phyloP scores from a whole-genome alignment of 2,329 filamentous ascomycete genomes.

The Xylaria sp. region DNA sequence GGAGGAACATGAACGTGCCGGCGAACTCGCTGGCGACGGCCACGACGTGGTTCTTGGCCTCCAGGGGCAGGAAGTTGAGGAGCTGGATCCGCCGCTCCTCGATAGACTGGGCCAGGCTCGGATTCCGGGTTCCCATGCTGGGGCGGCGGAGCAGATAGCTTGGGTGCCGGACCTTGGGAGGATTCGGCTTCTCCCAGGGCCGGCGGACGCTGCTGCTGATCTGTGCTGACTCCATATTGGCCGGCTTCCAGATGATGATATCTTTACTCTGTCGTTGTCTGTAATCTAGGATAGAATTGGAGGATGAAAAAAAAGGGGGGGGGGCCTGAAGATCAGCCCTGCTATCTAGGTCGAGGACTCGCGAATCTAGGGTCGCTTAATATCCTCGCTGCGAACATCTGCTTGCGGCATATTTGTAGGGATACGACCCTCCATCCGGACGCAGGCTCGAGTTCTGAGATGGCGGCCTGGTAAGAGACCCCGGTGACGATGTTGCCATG shows the following conservation, averaged over 20 bases:
- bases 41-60: slow-evolving; percentile 32
- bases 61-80: slow-evolving; percentile 20
- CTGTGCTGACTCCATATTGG: slow-evolving; percentile 11
- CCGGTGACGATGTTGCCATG: background rate
- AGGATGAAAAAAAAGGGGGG: background rate
- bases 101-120: slow-evolving; percentile 12
- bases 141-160: slow-evolving; percentile 5
- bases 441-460: background rate
- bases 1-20: slow-evolving; percentile 39
- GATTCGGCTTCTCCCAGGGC: slow-evolving; percentile 13
- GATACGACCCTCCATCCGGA: background rate
- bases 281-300: background rate
- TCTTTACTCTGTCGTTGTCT: background rate
- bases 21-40: slow-evolving; percentile 37
- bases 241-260: background rate
- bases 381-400: background rate
- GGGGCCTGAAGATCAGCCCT: background rate
- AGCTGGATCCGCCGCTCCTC: slow-evolving; percentile 4
- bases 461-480: background rate
- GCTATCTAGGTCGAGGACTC: background rate
- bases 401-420: slow-evolving; percentile 1
- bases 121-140: slow-evolving; percentile 6
- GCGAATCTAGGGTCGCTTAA: background rate
- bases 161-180: slow-evolving; percentile 2
- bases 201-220: slow-evolving; percentile 3